Conservation (phyloP, 345 rosid species). For the Linum trigynum region DNA sequence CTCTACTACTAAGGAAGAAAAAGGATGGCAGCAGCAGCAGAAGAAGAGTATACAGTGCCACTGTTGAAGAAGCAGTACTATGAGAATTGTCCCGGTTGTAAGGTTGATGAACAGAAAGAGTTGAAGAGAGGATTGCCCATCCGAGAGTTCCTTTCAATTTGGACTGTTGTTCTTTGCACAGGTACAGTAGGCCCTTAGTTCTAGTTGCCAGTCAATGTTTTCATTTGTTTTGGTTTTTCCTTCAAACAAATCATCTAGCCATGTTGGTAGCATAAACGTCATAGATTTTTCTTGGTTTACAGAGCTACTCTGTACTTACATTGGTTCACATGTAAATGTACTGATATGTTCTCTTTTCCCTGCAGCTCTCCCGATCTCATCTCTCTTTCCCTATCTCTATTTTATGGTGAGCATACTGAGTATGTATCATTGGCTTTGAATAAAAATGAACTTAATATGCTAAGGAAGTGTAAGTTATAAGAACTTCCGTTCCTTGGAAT, state of each 20-base stretch:
- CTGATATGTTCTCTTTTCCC: neutral
- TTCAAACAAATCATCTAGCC: neutral
- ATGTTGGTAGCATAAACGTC: neutral
- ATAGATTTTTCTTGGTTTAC: neutral
- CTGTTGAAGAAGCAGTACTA: neutral
- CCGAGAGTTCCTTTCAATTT: neutral
- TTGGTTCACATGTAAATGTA: neutral
- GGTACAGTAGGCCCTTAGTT: neutral
- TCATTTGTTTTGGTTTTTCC: neutral
- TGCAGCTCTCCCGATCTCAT: constrained; percentile 71
- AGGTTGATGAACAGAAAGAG: neutral
- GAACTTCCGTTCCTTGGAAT: too few species aligned
- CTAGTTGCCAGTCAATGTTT: neutral
- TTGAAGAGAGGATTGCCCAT: neutral
- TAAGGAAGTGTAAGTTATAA: neutral
- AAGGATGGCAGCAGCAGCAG: neutral
- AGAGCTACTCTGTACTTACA: neutral
- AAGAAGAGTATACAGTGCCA: neutral
- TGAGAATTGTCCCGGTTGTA: neutral
- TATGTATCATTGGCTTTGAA: neutral
- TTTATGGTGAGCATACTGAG: constrained; percentile 48
- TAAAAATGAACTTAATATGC: neutral
- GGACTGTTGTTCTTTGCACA: constrained; percentile 16
- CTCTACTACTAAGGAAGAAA: neutral
- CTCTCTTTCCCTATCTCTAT: constrained; percentile 73